phyloP scores from a whole-genome alignment of 1,139 yeast species.

The Blastobotrys elegans region DNA sequence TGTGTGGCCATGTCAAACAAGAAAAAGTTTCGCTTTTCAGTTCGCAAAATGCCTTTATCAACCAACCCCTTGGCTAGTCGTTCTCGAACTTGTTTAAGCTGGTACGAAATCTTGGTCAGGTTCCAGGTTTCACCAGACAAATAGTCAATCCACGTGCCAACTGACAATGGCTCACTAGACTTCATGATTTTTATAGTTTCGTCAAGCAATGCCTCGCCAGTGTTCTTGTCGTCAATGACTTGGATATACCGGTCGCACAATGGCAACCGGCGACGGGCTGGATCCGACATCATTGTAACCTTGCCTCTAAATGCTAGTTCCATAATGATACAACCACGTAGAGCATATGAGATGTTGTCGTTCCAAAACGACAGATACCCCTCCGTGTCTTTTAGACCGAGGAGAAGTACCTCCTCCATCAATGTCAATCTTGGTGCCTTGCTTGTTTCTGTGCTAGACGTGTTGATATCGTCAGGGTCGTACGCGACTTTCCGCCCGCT shows the following conservation, averaged over 20 bases:
- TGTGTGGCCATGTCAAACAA: constrained; percentile 98
- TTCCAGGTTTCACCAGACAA: constrained; percentile 97
- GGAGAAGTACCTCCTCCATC: constrained; percentile 91
- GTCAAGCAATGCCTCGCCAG: constrained; percentile 93
- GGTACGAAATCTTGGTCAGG: constrained; percentile 87
- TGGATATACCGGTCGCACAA: constrained; percentile 82
- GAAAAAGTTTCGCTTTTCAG: constrained; percentile 91
- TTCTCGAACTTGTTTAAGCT: constrained; percentile 94
- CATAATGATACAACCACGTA: constrained; percentile 88
- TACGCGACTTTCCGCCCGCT: constrained; percentile 66
- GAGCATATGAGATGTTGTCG: constrained; percentile 92
- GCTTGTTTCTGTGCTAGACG: constrained; percentile 44
- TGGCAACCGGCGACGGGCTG: constrained; percentile 87
- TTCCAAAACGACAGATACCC: constrained; percentile 98
- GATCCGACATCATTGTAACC: constrained; percentile 84
- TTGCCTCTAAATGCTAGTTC: constrained; percentile 90
- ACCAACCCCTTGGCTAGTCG: constrained; percentile 94
- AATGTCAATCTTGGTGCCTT: constrained; percentile 71
- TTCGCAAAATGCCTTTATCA: constrained; percentile 94
- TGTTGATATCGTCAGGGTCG: constrained; percentile 67
- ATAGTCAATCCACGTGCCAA: constrained; percentile 90
- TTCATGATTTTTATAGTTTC: constrained; percentile 91
- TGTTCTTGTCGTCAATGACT: constrained; percentile 76
- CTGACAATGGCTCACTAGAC: constrained; percentile 74
- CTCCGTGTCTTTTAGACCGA: constrained; percentile 92